A percentile compares a stretch with the other conserved stretches of the same genome.
Conservation (phyloP, 176 grass and related monocot genomes). For the Olyra latifolia region DNA sequence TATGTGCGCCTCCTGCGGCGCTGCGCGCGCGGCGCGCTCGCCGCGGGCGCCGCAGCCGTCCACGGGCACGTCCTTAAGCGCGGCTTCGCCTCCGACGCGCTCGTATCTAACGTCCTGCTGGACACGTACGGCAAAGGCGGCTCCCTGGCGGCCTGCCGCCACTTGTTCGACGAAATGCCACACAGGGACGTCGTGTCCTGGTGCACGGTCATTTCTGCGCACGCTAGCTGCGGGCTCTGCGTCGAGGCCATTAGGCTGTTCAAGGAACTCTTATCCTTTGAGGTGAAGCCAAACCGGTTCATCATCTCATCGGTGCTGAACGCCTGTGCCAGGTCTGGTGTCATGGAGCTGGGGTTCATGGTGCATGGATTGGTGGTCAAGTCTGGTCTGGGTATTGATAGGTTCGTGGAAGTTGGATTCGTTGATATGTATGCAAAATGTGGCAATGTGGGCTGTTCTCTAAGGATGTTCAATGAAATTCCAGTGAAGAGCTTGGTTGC, state of each 20-base stretch:
- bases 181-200: conserved; percentile 67
- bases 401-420: conserved; percentile 85
- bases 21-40: conserved; percentile 59
- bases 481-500: conserved; percentile 71
- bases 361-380: conserved; percentile 75
- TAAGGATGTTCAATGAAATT: conserved; percentile 71
- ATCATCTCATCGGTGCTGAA: conserved; percentile 70
- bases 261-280: conserved; percentile 40
- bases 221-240: conserved; percentile 41
- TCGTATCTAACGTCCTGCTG: conserved; percentile 76
- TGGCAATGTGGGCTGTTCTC: conserved; percentile 57
- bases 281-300: conserved; percentile 66
- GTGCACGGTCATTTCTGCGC: conserved; percentile 74
- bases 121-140: conserved; percentile 77
- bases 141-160: conserved; percentile 31
- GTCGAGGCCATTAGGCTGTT: conserved; percentile 54
- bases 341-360: conserved; percentile 67
- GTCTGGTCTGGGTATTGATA: conserved; percentile 57
- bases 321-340: conserved; percentile 50
- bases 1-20: conserved; percentile 74
- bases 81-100: conserved; percentile 54
- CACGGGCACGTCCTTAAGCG: conserved; percentile 71
- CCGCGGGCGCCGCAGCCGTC: conserved; percentile 42
- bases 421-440: conserved; percentile 77
- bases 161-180: conserved; percentile 87